Base-by-base conservation (phyloP, 1,139 yeast genomes). In the Yamadazyma kanchanaburiensis region DNA sequence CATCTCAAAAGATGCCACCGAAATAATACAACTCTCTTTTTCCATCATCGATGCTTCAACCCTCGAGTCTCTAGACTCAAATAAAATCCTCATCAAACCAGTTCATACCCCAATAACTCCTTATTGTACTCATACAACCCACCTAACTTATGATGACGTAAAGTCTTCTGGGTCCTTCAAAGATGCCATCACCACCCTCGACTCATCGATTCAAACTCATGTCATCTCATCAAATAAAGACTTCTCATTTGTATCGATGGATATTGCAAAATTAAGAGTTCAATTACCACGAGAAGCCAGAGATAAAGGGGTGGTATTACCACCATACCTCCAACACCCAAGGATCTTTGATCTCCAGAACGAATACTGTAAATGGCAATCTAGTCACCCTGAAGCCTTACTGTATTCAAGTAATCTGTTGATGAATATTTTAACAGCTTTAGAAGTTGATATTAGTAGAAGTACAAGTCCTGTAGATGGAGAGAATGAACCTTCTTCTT, bases 261-360 rank as follows among this genome's bases (percentile, higher is more conserved):
- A 79, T 46, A 67, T 80, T 7, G 74, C 81, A 75, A 81, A 80
- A 43, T 58, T 89, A 28, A 69, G 89, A 39, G 89, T 87, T 20
- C 86, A 83, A 45, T 56, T 89, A 16, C 80, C 85, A 5, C 69
- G 94, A 28, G 95, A 86, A 51, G 87, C 95, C 7, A 67, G 86
- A 24, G 95, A 86, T 51, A 79, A 83, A 51, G 71, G 76, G 10
- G 77, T 84, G 33, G 73, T 65, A 3, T 65, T 89, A 37, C 96
- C 96, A 0, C 64, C 74, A 3, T 86, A 81, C 49, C 60, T 89
- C 38, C 86, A 80, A 50, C 80, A 80, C 43, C 87, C 96, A 2
- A 67, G 79, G 26, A 70, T 83, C 16, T 87, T 85, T 58, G 96
- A 87, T 53, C 60, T 89, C 37, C 73, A 75, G 46, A 74, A 70